Base-by-base conservation (phyloP, 1,284 basidiomycete species). In the Schizophyllum commune region DNA sequence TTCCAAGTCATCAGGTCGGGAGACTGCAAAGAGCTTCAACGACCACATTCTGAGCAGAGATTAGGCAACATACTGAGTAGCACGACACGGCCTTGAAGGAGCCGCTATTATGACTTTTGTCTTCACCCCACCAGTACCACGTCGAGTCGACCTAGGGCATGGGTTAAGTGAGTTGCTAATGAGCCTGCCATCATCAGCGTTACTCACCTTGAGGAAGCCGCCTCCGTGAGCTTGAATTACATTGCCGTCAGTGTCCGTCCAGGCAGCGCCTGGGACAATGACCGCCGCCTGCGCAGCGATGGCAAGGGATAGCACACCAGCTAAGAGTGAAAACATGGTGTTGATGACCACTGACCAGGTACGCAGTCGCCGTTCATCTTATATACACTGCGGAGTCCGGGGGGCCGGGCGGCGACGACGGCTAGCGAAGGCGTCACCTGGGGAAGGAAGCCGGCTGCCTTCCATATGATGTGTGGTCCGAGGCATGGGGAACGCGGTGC, bases 111-210 rank as follows among this genome's bases (percentile, higher is more conserved):
- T 76, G 74, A 5, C 80, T 71, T 67, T 86, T 85, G 73, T 86
- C 84, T 69, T 86, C 83, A n/a, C 84, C 84, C 60, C 80, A 76
- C 84, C 84, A 86, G 68, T 86, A 86, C 69, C 75, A 85, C 0
- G 80, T 83, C 15, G 76, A 78, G 20, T 76, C 81, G 63, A 84
- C 83, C 82, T 83, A 53, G 60, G 58, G 51, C 20, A 57, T 21
- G 13, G 54, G 32, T 52, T 34, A 32, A 19, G 27, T 53, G 22
- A 27, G 51, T 27, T 27, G 5, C 27, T 3, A 27, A 5, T 3
- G 15, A 21, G 27, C 17, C 15, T 56, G 22, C n/a, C 27, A 27
- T 27, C 27, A 27, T 5, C 27, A 27, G 27, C 27, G 5, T 27
- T 4, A 60, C 64, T 32, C 62, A 83, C 84, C 72, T 84, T 83